Base-by-base conservation (phyloP, 495 filamentous ascomycete species). In the Parmelia sp. region DNA sequence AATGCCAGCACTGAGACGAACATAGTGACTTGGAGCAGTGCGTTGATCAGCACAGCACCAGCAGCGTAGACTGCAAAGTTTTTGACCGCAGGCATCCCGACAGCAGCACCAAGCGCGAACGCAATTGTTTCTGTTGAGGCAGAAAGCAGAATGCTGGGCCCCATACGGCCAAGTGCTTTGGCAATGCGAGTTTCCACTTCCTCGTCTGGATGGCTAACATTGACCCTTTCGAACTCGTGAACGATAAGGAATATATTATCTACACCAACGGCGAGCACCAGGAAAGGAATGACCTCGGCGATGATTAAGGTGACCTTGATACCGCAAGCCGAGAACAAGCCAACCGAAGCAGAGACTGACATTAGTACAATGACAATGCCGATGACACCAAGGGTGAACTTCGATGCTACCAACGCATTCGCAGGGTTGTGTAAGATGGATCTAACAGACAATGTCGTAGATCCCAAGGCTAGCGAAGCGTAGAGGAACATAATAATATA, bases 181-280 rank as follows among this genome's bases (percentile, higher is more conserved):
- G 90, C 86, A 66, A 96, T 84, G 23, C 94, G 82, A 68, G 88
- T 84, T 64, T 96, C 88, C n/a, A 98, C 85, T 68, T 85, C 78
- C 44, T 91, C 87, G 68, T 96, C 91, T 0, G 90, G 89, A 71
- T 96, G 85, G 72, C 85, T 95, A 71, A 92, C 76, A 70, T 97
- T 97, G 63, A 96, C 86, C 35, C 95, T 83, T 74, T 98, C 95
- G 68, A 98, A 97, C 71, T 98, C 94, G 75, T 98, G 92, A 10
- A 97, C 95, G 58, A 98, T 96, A 58, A 98, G 76, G 76, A 98
- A 98, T 71, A 98, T 97, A 72, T 98, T 98, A 80, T 98, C 94
- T 14, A 98, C 95, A 31, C 94, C 94, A 23, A 98, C 90, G 56
- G 94, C 94, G 15, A 98, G 77, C 17, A 98, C 92, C 66, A 98